These are phyloP conservation scores for Coemansia sp. DNA, from an alignment of 192 early-diverging fungal genomes.

Conservation along the genomic window DNA sequence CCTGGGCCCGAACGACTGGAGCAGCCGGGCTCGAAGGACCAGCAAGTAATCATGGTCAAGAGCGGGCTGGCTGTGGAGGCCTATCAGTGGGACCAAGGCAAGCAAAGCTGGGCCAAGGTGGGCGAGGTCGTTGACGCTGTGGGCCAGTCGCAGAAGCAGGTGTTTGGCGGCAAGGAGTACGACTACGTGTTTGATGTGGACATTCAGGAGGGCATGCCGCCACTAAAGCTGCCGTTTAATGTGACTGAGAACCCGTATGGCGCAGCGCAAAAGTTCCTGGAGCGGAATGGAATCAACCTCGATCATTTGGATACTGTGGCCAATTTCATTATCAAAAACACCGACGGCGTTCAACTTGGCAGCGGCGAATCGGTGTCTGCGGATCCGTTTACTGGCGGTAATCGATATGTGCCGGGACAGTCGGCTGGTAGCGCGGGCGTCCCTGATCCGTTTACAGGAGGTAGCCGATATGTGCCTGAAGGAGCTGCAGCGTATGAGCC, in stretches of 20 bases:
- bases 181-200: constrained; percentile 99
- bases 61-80: constrained; percentile 75
- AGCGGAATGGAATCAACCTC: constrained; percentile 76
- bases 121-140: constrained; percentile 94
- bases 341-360: constrained; percentile 59
- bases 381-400: constrained; percentile 57
- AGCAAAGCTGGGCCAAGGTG: constrained; percentile 78
- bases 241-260: constrained; percentile 87
- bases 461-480: constrained; percentile 25
- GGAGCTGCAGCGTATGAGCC: constrained; percentile 19
- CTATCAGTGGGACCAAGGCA: constrained; percentile 78
- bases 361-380: not conserved
- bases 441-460: constrained; percentile 31
- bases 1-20: constrained; percentile 75
- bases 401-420: constrained; percentile 64
- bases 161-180: constrained; percentile 87
- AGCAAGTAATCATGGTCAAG: constrained; percentile 89
- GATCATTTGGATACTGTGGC: constrained; percentile 92
- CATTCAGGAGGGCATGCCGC: constrained; percentile 76
- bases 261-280: constrained; percentile 91
- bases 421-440: constrained; percentile 11
- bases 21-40: constrained; percentile 70
- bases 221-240: constrained; percentile 95
- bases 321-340: constrained; percentile 90
- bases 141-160: constrained; percentile 73